Conservation (phyloP, 164 flowering plant genomes). For the Malania oleifera region DNA sequence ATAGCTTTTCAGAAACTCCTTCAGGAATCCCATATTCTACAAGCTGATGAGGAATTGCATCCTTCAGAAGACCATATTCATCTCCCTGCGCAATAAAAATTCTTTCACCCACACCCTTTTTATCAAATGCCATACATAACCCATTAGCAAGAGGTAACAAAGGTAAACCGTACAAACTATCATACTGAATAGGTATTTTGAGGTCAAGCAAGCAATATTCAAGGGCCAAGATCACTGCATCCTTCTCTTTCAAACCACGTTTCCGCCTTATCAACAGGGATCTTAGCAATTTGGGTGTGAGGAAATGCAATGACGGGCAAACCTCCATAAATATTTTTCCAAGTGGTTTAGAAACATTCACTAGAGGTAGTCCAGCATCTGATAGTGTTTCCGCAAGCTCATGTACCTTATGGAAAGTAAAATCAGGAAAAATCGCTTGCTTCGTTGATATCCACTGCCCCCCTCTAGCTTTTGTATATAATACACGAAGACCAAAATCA, state of each 20-base stretch:
- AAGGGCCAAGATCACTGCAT: slow-evolving; percentile 64
- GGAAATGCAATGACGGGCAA: slow-evolving; percentile 67
- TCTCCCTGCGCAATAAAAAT: slow-evolving; percentile 59
- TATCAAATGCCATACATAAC: slow-evolving; percentile 57
- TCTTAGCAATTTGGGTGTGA: slow-evolving; percentile 74
- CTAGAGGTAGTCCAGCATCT: slow-evolving; percentile 75
- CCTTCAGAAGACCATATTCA: slow-evolving; percentile 81
- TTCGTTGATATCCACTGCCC: slow-evolving; percentile 94
- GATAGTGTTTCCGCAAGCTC: slow-evolving; percentile 75
- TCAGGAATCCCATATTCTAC: slow-evolving; percentile 64
- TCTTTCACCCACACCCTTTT: slow-evolving; percentile 61
- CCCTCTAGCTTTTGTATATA: slow-evolving; percentile 84
- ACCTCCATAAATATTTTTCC: slow-evolving; percentile 65
- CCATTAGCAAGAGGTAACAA: slow-evolving; percentile 88
- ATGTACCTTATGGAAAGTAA: slow-evolving; percentile 45
- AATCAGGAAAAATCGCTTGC: slow-evolving; percentile 89
- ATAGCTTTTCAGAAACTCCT: slow-evolving; percentile 48
- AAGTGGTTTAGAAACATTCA: slow-evolving; percentile 48
- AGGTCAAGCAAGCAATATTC: slow-evolving; percentile 87
- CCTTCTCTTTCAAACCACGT: slow-evolving; percentile 63
- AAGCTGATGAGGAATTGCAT: slow-evolving; percentile 62
- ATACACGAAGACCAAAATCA: slow-evolving; percentile 60
- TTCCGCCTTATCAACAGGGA: slow-evolving; percentile 66
- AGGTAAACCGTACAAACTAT: slow-evolving; percentile 63
- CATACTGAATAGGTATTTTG: slow-evolving; percentile 30